These are phyloP conservation scores for Suhomyces sp. DNA, from an alignment of 805 yeast genomes.

Conservation along the genomic window DNA sequence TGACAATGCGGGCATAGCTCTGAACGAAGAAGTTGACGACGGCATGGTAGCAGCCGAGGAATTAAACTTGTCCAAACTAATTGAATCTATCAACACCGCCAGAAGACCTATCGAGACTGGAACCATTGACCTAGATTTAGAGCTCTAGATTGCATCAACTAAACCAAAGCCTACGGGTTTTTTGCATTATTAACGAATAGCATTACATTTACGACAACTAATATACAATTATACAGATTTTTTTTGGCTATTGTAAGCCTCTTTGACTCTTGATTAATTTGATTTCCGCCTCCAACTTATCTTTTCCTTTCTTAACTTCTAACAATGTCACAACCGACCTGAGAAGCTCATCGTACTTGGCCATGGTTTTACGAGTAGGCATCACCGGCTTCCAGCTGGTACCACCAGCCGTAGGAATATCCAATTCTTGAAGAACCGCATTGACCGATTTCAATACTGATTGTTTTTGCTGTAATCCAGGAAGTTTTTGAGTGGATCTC, in stretches of 20 bases:
- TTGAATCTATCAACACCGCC: not conserved
- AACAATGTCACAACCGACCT: conserved; percentile 67
- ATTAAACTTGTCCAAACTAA: not conserved
- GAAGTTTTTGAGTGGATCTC: conserved; percentile 58
- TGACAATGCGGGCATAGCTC: not conserved
- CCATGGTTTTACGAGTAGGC: conserved; percentile 78
- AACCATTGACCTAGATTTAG: not conserved
- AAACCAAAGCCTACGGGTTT: not conserved
- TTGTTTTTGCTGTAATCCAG: conserved; percentile 54
- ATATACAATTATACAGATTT: not conserved
- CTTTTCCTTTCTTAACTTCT: conserved; percentile 83
- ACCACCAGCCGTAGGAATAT: conserved; percentile 58
- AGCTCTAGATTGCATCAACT: not conserved
- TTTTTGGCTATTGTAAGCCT: conserved; percentile 18
- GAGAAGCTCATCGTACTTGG: conserved; percentile 71
- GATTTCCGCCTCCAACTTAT: conserved; percentile 79
- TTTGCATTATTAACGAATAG: not conserved
- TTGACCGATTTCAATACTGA: conserved; percentile 74
- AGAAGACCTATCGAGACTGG: not conserved
- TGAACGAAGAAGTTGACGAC: not conserved
- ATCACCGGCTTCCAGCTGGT: conserved; percentile 69
- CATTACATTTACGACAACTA: conserved; percentile 1
- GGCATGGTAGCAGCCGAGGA: not conserved
- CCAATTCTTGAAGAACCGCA: conserved; percentile 71
- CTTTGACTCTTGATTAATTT: conserved; percentile 41